Conservation (phyloP, 2,329 filamentous ascomycete genomes). For the Zymoseptoria pseudotritici region DNA sequence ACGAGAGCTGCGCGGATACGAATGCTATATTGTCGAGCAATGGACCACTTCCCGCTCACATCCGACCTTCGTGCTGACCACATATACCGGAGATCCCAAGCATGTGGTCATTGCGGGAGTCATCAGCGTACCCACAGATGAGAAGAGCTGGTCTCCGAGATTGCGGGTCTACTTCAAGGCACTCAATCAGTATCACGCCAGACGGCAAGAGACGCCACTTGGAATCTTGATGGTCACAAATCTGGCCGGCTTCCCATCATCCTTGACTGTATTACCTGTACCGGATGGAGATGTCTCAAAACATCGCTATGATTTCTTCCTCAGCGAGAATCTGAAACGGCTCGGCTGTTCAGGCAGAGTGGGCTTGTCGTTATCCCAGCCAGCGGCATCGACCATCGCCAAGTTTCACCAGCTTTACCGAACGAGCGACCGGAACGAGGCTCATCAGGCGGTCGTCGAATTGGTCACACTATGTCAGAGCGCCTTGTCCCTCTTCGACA, state of each 20-base stretch:
- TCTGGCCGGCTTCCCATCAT: conserved; percentile 82
- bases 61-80: conserved; percentile 85
- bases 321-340: conserved; percentile 90
- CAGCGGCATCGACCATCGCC: conserved; percentile 72
- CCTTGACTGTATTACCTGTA: conserved; percentile 82
- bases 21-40: conserved; percentile 91
- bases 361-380: conserved; percentile 70
- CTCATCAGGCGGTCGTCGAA: conserved; percentile 74
- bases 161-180: conserved; percentile 80
- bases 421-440: conserved; percentile 71
- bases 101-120: conserved; percentile 75
- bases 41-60: conserved; percentile 91
- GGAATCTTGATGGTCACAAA: conserved; percentile 93
- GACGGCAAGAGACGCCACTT: conserved; percentile 71
- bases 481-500: conserved; percentile 79
- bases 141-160: conserved; percentile 69
- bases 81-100: conserved; percentile 79
- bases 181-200: conserved; percentile 75
- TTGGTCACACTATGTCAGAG: conserved; percentile 87
- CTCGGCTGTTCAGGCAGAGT: conserved; percentile 86
- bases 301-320: conserved; percentile 76
- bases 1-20: conserved; percentile 69
- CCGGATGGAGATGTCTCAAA: conserved; percentile 77
- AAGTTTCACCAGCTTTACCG: conserved; percentile 91
- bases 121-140: conserved; percentile 72